Evolutionary conservation across 768 basidiomycete genomes (phyloP), one percentile per base, ranked within the genome.

Genomic region (Leccinum pellstonianum): DNA sequence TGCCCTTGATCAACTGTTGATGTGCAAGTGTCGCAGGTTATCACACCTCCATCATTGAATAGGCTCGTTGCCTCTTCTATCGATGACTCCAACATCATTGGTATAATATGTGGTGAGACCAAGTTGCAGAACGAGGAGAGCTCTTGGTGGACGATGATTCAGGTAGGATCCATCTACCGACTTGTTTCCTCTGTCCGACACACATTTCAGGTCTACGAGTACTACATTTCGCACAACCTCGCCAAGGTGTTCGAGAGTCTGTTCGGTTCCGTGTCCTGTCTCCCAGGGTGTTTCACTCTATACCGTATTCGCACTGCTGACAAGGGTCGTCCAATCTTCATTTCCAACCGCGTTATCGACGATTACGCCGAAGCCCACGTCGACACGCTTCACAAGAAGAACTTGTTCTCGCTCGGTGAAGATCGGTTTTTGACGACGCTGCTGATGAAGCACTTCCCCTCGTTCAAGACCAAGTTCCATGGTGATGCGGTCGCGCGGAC

Each of bases 141-240:
- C 29, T 88, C 86, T 25, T 85, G 88, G 80, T 90, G 88, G 78
- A 90, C 88, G 10, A 88, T 88, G 86, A 87, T 88, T 59, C 88
- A 88, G 77, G 84, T 81, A 35, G 60, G 75, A 29, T 2, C 23
- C 14, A 5, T 56, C 10, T 12, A 2, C 31, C 17, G n/a, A 19
- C 41, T 19, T 19, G n/a, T 23, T 23, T 29, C 33, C 29, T 38
- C 21, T 17, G 25, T 54, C 62, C 66, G 48, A 65, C 41, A 49
- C 12, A n/a, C 2, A 1, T 47, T 55, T 17, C 60, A 84, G 81
- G 84, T 87, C 19, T 86, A 86, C 76, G 83, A 86, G 66, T 87
- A 87, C 72, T 87, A 85, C 71, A 83, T 86, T 57, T 86, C 84
- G 0, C 85, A 85, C 64, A 83, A 89, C 62, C 75, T 87, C 47